phyloP scores from a whole-genome alignment of 371 early-diverging fungal genomes.

The Rhizopus delemar region DNA sequence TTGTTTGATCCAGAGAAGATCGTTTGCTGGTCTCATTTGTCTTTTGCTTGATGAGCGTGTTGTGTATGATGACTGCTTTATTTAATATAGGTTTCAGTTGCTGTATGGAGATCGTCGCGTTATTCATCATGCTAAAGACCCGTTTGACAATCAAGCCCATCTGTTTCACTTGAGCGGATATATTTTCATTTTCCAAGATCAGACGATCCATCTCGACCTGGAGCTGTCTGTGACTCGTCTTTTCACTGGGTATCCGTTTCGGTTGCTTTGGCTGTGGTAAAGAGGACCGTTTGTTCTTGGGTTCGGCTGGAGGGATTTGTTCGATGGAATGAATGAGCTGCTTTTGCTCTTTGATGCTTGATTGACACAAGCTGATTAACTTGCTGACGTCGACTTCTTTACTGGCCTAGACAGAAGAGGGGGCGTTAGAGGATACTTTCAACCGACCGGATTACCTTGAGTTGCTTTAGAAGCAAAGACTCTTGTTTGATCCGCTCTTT shows the following conservation, averaged over 20 bases:
- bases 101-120: slow-evolving; percentile 7
- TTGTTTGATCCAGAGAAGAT: background rate
- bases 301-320: background rate
- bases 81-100: slow-evolving; percentile 18
- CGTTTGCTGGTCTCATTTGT: background rate
- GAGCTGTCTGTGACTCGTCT: background rate
- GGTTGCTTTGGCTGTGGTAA: background rate
- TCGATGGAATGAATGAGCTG: slow-evolving; percentile 14
- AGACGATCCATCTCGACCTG: background rate
- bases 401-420: no score
- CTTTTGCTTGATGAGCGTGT: slow-evolving; percentile 1
- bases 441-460: slow-evolving; percentile 1
- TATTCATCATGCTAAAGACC: slow-evolving; percentile 9
- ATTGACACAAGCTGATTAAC: slow-evolving; percentile 11
- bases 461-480: slow-evolving; percentile 17
- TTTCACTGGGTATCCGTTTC: slow-evolving; percentile 3
- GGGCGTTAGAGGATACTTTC: background rate
- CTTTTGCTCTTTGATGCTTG: slow-evolving; percentile 22
- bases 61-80: slow-evolving; percentile 8
- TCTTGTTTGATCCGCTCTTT: slow-evolving; percentile 21
- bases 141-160: slow-evolving; percentile 14
- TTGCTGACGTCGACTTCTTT: background rate
- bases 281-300: slow-evolving; percentile 1
- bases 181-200: slow-evolving; percentile 9
- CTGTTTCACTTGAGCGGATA: slow-evolving; percentile 16